These are phyloP conservation scores for Fusarium succisae DNA, from an alignment of 2,329 filamentous ascomycete genomes.

Conservation along the genomic window DNA sequence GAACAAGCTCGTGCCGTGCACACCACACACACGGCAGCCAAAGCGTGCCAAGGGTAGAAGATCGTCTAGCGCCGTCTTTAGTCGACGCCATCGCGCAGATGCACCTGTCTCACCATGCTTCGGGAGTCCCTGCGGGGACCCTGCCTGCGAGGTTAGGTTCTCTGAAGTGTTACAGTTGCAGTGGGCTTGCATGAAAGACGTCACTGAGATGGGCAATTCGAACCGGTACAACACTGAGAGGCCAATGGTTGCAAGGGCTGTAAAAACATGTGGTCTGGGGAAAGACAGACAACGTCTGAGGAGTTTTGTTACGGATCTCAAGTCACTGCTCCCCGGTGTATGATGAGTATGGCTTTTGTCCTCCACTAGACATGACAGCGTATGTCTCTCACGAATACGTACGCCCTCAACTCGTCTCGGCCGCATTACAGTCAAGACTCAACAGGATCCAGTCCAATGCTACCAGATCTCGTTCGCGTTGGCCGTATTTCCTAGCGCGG, in stretches of 20 bases:
- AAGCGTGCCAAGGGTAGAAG: constrained; percentile 32
- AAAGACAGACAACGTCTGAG: constrained; percentile 10
- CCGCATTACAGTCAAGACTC: constrained; percentile 19
- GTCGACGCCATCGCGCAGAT: constrained; percentile 40
- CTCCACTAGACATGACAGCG: constrained; percentile 16
- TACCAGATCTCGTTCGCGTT: constrained; percentile 17
- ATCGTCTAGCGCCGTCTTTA: constrained; percentile 35
- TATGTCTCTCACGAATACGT: neutral
- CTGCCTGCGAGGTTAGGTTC: constrained; percentile 26
- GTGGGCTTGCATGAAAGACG: constrained; percentile 37
- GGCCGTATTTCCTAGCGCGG: constrained; percentile 36
- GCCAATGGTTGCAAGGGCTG: constrained; percentile 12
- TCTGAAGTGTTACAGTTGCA: constrained; percentile 26
- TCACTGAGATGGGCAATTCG: constrained; percentile 41
- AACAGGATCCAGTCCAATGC: neutral
- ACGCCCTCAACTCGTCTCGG: constrained; percentile 2
- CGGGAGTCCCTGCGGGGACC: constrained; percentile 40
- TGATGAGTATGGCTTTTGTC: constrained; percentile 19
- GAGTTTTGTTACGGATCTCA: constrained; percentile 15
- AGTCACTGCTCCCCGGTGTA: constrained; percentile 6
- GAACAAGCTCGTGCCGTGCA: constrained; percentile 42
- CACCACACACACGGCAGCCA: constrained; percentile 31
- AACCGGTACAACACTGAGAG: constrained; percentile 22
- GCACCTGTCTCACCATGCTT: constrained; percentile 41
- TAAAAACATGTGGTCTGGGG: constrained; percentile 10